These are phyloP conservation scores for Xanthoconium separans DNA, from an alignment of 1,284 basidiomycete species.

Conservation along the genomic window DNA sequence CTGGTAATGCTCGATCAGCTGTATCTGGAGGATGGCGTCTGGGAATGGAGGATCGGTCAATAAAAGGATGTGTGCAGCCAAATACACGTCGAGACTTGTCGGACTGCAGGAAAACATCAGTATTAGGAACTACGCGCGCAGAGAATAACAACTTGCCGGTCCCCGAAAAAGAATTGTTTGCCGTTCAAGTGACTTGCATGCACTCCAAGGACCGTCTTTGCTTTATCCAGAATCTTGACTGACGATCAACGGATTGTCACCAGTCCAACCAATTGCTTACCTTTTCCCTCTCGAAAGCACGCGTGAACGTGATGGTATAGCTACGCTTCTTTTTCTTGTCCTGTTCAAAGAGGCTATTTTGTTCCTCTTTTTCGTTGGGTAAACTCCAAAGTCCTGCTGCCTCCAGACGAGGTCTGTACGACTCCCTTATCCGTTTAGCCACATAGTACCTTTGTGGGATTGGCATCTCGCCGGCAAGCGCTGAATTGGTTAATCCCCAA, in stretches of 20 bases:
- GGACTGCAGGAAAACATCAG: slow-evolving; percentile 38
- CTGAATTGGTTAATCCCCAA: slow-evolving; percentile 49
- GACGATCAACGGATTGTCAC: slow-evolving; percentile 8
- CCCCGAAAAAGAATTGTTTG: slow-evolving; percentile 51
- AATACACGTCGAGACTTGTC: slow-evolving; percentile 58
- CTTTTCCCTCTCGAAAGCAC: slow-evolving; percentile 64
- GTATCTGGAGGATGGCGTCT: slow-evolving; percentile 53
- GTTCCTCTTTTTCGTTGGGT: slow-evolving; percentile 44
- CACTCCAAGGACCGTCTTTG: slow-evolving; percentile 53
- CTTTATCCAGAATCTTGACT: slow-evolving; percentile 58
- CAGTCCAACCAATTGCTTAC: slow-evolving; percentile 31
- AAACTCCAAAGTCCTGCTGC: slow-evolving; percentile 61
- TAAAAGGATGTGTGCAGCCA: slow-evolving; percentile 68
- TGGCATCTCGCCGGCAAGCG: slow-evolving; percentile 56
- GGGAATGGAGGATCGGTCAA: slow-evolving; percentile 59
- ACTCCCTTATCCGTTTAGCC: slow-evolving; percentile 57
- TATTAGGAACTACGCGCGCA: neutral
- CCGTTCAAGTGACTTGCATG: slow-evolving; percentile 54
- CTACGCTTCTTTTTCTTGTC: slow-evolving; percentile 39
- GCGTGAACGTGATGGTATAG: slow-evolving; percentile 42
- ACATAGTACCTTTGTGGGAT: slow-evolving; percentile 74
- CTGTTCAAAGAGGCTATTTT: slow-evolving; percentile 34
- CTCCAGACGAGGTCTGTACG: slow-evolving; percentile 57
- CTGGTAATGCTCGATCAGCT: slow-evolving; percentile 56
- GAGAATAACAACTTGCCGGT: slow-evolving; percentile 34